Base-by-base conservation (phyloP, 2,329 filamentous ascomycete species). In the Fusarium solani-melongenae region DNA sequence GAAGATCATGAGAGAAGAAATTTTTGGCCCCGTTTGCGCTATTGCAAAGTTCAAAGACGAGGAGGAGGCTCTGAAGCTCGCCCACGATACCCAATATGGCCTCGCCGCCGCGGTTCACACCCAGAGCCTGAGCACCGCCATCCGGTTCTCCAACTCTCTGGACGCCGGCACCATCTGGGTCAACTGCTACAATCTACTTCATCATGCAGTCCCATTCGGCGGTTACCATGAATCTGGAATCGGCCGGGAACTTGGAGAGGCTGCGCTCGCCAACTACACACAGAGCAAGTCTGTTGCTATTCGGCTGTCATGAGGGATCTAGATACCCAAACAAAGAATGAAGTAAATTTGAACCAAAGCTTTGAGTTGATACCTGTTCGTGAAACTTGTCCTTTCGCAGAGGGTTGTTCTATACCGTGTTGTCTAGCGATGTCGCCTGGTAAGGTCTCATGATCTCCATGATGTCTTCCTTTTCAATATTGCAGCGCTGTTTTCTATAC, bases 1-100 rank as follows among this genome's bases (percentile, higher is more conserved):
- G 93, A 95, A 94, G 89, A 96, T 97, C 79, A 92, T 95, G 86
- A 90, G 94, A 83, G 94, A 97, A 86, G 94, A 97, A 86, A 96
- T 97, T 82, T 97, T 97, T 82, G 94, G 94, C 72, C 94, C 94
- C 66, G 94, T 97, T 73, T 93, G 91, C 86, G 89, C 92, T 78
- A 92, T 97, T 77, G 89, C 92, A 86, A 96, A 96, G 87, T 97
- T 97, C 89, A 92, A 92, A 87, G 91, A 88, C 77, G 92, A 94
- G 85, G 92, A 92, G 44, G 94, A 97, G 65, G 93, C 90, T 71
- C 91, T 97, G 83, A 85, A 87, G 75, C 84, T 93, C 61, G 93
- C 89, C 75, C 96, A 97, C 88, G 87, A 91, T 85, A 92, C 90
- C 79, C 90, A 84, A 74, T 97, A 96, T 85, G 94, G 94, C 79